Evolutionary conservation across 352 stramenopile genomes (phyloP).

Genomic region (Phytophthora citricola): DNA sequence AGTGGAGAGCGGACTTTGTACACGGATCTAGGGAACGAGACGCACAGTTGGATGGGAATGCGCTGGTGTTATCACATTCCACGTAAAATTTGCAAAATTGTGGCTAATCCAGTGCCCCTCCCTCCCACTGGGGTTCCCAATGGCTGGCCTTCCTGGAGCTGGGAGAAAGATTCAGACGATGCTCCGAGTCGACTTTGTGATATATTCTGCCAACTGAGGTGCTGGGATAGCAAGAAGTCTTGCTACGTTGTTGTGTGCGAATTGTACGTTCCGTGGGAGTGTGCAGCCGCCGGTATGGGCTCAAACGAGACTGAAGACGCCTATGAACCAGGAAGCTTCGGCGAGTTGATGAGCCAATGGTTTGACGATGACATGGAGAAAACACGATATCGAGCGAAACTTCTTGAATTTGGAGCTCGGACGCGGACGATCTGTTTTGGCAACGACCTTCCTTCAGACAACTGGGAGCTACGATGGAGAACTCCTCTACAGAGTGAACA

Average conservation of each 20-base stretch:
- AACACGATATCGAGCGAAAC: slow-evolving; percentile 45
- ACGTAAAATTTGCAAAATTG: slow-evolving; percentile 56
- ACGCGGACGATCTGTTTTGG: slow-evolving; percentile 43
- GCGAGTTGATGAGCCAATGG: slow-evolving; percentile 73
- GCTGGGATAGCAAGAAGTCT: slow-evolving; percentile 62
- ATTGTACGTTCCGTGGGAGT: slow-evolving; percentile 83
- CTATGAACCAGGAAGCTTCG: slow-evolving; percentile 65
- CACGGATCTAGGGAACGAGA: slow-evolving; percentile 53
- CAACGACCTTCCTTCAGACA: slow-evolving; percentile 53
- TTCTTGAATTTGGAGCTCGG: slow-evolving; percentile 49
- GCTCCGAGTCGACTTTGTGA: slow-evolving; percentile 58
- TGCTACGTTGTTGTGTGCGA: slow-evolving; percentile 62
- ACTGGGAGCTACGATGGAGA: slow-evolving; percentile 84
- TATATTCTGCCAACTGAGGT: slow-evolving; percentile 76
- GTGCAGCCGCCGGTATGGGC: slow-evolving; percentile 5
- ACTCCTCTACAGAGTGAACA: slow-evolving; percentile 64
- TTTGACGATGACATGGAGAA: slow-evolving; percentile 75
- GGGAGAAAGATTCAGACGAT: slow-evolving; percentile 37
- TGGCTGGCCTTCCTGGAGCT: slow-evolving; percentile 70
- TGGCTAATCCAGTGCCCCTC: slow-evolving; percentile 63
- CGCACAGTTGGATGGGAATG: slow-evolving; percentile 79
- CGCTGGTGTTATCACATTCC: slow-evolving; percentile 84
- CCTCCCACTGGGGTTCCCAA: slow-evolving; percentile 62
- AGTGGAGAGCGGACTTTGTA: slow-evolving; percentile 26
- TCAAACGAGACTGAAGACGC: slow-evolving; percentile 25